A percentile compares a stretch with the other conserved stretches of the same genome.
These are phyloP conservation scores for Chytriomyces sp. DNA, from an alignment of 192 early-diverging fungal genomes.

Conservation along the genomic window DNA sequence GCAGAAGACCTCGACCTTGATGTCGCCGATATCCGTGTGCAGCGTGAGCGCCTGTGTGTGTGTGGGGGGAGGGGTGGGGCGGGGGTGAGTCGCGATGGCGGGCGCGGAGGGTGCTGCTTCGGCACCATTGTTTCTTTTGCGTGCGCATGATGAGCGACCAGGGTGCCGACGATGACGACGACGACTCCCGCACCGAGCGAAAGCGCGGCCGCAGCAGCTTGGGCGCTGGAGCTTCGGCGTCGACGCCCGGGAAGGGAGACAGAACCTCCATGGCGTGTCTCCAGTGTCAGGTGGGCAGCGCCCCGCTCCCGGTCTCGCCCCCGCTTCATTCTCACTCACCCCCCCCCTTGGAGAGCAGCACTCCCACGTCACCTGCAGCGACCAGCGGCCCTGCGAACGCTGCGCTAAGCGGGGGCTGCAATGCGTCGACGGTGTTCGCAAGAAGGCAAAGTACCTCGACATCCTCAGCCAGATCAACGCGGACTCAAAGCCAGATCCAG, in stretches of 20 bases:
- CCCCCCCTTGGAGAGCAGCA: too few species aligned
- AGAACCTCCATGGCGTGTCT: constrained; percentile 24
- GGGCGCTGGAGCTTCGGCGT: neutral
- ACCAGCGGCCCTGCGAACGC: constrained; percentile 75
- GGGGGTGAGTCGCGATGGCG: too few species aligned
- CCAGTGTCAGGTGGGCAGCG: constrained; percentile 4
- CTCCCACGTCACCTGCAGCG: constrained; percentile 22
- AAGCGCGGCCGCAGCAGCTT: neutral
- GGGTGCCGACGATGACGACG: too few species aligned
- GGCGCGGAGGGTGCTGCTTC: too few species aligned
- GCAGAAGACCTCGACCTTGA: constrained; percentile 93
- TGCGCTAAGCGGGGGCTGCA: constrained; percentile 83
- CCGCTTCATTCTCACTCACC: too few species aligned
- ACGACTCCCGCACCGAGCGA: too few species aligned
- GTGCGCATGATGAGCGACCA: too few species aligned
- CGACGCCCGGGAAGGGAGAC: neutral
- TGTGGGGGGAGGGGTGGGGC: too few species aligned
- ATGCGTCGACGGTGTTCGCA: constrained; percentile 83
- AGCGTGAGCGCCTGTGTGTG: constrained; percentile 72
- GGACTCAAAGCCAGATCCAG: neutral
- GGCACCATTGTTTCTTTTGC: too few species aligned
- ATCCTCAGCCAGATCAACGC: constrained; percentile 40
- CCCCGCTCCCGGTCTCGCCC: too few species aligned
- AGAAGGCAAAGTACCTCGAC: constrained; percentile 90
- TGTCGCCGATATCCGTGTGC: constrained; percentile 90